These are phyloP conservation scores for Trypanosoma brucei DNA, from an alignment of 208 protist species.

Conservation along the genomic window DNA sequence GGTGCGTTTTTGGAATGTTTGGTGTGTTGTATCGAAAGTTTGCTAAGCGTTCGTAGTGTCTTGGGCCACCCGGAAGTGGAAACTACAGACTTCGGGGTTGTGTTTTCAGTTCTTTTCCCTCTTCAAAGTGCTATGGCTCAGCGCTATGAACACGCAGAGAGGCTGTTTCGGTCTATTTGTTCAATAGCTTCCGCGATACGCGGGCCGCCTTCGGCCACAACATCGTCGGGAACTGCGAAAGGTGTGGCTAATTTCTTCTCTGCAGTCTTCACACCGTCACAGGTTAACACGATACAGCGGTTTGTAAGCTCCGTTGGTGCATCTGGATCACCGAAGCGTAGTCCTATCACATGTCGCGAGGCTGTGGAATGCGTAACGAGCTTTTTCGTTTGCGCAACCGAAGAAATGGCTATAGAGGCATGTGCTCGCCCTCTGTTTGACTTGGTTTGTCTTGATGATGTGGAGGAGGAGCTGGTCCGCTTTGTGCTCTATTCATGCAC, in stretches of 20 bases:
- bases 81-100: conserved; percentile 15
- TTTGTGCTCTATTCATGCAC: conserved; percentile 37
- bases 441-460: conserved; percentile 17
- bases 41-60: conserved; percentile 11
- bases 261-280: conserved; percentile 9
- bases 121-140: conserved; percentile 15
- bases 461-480: conserved; percentile 19
- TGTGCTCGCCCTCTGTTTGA: conserved; percentile 47
- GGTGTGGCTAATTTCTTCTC: conserved; percentile 10
- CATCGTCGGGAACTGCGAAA: neutral
- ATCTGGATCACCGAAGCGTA: neutral
- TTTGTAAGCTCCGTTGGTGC: neutral
- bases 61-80: conserved; percentile 28
- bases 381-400: conserved; percentile 46
- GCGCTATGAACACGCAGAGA: neutral
- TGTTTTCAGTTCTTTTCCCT: conserved; percentile 16
- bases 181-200: conserved; percentile 11
- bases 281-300: conserved; percentile 18
- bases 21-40: conserved; percentile 15
- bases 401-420: conserved; percentile 14
- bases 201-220: neutral
- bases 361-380: conserved; percentile 34
- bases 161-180: conserved; percentile 7
- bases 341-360: conserved; percentile 25
- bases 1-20: neutral